Evolutionary conservation across 1,139 yeast genomes (phyloP).

Genomic region (Kodamaea ohmeri): DNA sequence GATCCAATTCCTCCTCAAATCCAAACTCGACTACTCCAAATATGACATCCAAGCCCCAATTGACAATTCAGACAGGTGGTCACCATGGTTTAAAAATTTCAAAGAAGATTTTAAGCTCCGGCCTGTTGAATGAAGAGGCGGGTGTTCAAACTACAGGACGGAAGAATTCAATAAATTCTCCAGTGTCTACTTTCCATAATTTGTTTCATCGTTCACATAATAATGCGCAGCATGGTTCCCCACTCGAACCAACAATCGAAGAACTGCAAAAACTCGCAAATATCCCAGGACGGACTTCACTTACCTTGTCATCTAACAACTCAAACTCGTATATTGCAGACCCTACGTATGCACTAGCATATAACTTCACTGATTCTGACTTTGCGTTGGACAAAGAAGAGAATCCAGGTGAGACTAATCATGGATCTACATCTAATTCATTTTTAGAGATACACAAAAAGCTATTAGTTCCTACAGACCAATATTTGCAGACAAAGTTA

Average conservation of each 20-base stretch:
- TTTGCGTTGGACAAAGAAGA: conserved; percentile 27
- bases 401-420: conserved; percentile 15
- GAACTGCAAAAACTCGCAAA: conserved; percentile 17
- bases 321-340: conserved; percentile 43
- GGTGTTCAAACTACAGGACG: conserved; percentile 14
- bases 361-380: conserved; percentile 41
- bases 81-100: conserved; percentile 29
- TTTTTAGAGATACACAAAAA: conserved; percentile 37
- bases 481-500: conserved; percentile 28
- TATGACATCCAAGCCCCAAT: conserved; percentile 23
- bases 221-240: conserved; percentile 16
- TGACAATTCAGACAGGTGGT: conserved; percentile 30
- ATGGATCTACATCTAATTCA: conserved; percentile 14
- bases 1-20: conserved; percentile 1
- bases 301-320: conserved; percentile 41
- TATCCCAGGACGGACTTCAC: conserved; percentile 22
- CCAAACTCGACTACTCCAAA: conserved; percentile 4
- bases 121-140: conserved; percentile 21
- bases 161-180: conserved; percentile 32
- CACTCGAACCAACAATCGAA: conserved; percentile 12
- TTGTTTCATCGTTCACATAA: conserved; percentile 34
- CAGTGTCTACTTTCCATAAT: conserved; percentile 36
- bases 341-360: conserved; percentile 32
- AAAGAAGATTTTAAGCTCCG: conserved; percentile 27
- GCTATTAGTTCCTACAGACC: conserved; percentile 41